phyloP scores from a whole-genome alignment of 192 early-diverging fungal species.

The Podila epigama region DNA sequence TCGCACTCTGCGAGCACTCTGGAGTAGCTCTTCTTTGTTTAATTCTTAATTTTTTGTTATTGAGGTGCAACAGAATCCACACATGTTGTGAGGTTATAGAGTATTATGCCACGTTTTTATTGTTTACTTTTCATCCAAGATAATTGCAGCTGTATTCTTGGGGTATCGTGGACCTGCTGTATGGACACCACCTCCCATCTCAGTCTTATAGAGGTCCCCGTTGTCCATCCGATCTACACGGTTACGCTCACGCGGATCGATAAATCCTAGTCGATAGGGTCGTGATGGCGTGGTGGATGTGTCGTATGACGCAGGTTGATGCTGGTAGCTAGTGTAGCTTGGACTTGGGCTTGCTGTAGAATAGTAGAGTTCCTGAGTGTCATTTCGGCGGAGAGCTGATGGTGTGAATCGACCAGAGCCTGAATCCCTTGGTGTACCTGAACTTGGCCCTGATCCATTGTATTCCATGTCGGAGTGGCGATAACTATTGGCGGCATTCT shows the following conservation, averaged over 20 bases:
- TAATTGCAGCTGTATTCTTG: not conserved
- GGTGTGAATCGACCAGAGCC: slow-evolving; percentile 20
- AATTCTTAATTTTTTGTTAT: not conserved
- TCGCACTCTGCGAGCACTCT: too few species aligned
- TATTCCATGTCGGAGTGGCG: slow-evolving; percentile 8
- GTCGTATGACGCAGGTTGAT: slow-evolving; percentile 28
- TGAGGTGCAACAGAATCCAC: too few species aligned
- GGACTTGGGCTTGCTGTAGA: slow-evolving; percentile 18
- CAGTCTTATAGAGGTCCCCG: slow-evolving; percentile 33
- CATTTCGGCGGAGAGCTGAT: slow-evolving; percentile 14
- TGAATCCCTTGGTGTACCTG: not conserved
- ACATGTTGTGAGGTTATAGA: not conserved
- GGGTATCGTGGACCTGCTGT: slow-evolving; percentile 18
- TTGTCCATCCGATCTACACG: slow-evolving; percentile 29
- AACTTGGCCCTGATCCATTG: not conserved
- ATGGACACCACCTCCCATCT: slow-evolving; percentile 5
- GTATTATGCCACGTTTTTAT: not conserved
- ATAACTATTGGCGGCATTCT: slow-evolving; percentile 12
- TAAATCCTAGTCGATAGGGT: slow-evolving; percentile 28
- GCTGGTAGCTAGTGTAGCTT: slow-evolving; percentile 19
- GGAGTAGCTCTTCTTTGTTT: not conserved
- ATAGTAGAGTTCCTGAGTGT: slow-evolving; percentile 8
- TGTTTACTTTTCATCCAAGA: slow-evolving; percentile 40
- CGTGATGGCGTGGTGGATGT: slow-evolving; percentile 11
- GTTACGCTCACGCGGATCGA: slow-evolving; percentile 24